Percentiles rank a stretch among this genome's conserved stretches.
These are phyloP conservation scores for Talaromyces sp. DNA, from an alignment of 2,329 filamentous ascomycete genomes.

Conservation along the genomic window DNA sequence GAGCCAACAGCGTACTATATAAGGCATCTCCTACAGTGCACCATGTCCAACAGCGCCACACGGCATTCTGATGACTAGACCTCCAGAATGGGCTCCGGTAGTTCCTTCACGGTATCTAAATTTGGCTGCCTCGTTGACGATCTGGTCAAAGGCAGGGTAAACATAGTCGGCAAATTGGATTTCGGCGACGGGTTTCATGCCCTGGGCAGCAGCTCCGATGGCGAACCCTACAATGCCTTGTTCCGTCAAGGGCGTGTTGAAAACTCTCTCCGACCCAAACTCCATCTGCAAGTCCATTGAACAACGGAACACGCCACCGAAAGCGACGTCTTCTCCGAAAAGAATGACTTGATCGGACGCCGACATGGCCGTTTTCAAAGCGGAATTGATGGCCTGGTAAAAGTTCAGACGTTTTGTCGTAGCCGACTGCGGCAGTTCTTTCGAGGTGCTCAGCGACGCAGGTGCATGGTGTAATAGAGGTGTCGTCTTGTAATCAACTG, in stretches of 20 bases:
- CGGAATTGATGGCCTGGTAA: constrained; percentile 90
- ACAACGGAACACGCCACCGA: constrained; percentile 93
- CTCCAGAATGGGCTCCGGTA: constrained; percentile 66
- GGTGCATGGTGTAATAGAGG: constrained; percentile 76
- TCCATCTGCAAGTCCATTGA: constrained; percentile 85
- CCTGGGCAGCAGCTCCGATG: constrained; percentile 83
- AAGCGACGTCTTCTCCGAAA: constrained; percentile 95
- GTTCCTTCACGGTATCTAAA: constrained; percentile 69
- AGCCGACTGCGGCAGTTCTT: constrained; percentile 68
- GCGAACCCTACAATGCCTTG: constrained; percentile 94
- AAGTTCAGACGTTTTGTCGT: constrained; percentile 84
- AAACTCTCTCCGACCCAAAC: constrained; percentile 83
- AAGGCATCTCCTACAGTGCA: constrained; percentile 51
- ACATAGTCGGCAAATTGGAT: constrained; percentile 96
- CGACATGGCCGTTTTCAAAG: constrained; percentile 74
- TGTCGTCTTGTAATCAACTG: constrained; percentile 80
- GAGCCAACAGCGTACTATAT: neutral
- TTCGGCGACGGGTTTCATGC: constrained; percentile 88
- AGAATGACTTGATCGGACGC: constrained; percentile 82
- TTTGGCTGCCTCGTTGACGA: constrained; percentile 91
- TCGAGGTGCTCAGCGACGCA: constrained; percentile 63
- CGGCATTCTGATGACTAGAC: constrained; percentile 84
- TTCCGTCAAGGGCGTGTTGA: constrained; percentile 92
- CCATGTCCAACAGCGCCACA: constrained; percentile 87
- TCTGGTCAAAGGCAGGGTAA: constrained; percentile 87